Conservation (phyloP, 2,329 filamentous ascomycete species). For the Paecilomyces dactylethromorphus region DNA sequence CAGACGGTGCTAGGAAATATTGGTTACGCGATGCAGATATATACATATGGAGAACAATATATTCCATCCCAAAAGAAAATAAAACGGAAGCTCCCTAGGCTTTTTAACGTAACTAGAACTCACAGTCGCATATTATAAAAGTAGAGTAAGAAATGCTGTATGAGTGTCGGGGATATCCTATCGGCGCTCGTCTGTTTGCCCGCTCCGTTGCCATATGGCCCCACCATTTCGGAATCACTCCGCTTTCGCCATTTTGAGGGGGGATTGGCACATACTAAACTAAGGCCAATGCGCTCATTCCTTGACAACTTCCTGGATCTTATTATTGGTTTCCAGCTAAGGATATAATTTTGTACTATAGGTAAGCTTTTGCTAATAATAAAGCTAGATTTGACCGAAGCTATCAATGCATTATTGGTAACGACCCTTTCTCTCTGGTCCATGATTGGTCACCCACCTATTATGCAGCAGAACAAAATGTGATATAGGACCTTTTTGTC, state of each 20-base stretch:
- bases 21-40: no score
- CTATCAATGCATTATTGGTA: not conserved
- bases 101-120: no score
- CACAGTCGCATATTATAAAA: not conserved
- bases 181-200: not conserved
- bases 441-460: not conserved
- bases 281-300: not conserved
- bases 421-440: not conserved
- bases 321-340: not conserved
- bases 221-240: not conserved
- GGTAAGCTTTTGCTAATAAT: not conserved
- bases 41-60: no score
- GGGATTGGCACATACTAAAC: not conserved
- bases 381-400: not conserved
- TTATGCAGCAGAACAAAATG: not conserved
- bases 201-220: not conserved
- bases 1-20: no score
- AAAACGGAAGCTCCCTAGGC: no score
- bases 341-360: not conserved
- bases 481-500: not conserved
- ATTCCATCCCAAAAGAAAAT: no score
- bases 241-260: not conserved
- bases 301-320: not conserved
- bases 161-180: not conserved
- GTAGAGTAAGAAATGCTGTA: not conserved